These are phyloP conservation scores for Gloeophyllum trabeum DNA, from an alignment of 768 basidiomycete genomes.

Conservation along the genomic window DNA sequence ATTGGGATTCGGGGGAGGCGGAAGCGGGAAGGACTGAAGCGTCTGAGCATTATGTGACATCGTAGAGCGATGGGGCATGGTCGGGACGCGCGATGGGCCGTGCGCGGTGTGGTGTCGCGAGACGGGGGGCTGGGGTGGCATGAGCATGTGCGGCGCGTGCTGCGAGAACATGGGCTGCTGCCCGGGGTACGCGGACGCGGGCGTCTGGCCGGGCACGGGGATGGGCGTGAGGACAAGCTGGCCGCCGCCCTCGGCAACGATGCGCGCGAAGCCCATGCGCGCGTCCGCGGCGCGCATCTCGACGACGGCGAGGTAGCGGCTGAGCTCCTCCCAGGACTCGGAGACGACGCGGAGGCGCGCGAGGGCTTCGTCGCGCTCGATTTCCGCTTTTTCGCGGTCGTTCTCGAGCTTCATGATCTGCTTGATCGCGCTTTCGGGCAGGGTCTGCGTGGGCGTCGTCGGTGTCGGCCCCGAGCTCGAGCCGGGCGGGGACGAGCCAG, in stretches of 20 bases:
- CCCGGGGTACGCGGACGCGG: neutral
- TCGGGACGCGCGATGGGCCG: constrained; percentile 10
- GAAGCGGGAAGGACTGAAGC: constrained; percentile 24
- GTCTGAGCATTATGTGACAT: constrained; percentile 10
- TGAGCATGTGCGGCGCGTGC: neutral
- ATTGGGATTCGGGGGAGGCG: constrained; percentile 24
- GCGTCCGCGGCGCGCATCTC: constrained; percentile 39
- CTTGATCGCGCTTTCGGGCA: constrained; percentile 22
- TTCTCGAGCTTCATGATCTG: constrained; percentile 35
- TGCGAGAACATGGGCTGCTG: no score
- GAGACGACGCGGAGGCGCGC: constrained; percentile 19
- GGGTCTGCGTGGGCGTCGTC: constrained; percentile 7
- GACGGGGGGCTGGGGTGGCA: constrained; percentile 1
- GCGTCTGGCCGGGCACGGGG: constrained; percentile 16
- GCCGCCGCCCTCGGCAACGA: constrained; percentile 33
- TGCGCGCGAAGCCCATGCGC: constrained; percentile 31
- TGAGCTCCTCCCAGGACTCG: constrained; percentile 34
- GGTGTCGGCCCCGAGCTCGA: constrained; percentile 2
- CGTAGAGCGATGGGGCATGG: constrained; percentile 11
- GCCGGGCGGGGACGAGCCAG: constrained; percentile 1
- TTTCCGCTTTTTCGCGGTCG: constrained; percentile 37
- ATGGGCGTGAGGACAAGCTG: constrained; percentile 26
- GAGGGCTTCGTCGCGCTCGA: constrained; percentile 43
- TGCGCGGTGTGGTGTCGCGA: constrained; percentile 1
- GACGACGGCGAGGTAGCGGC: constrained; percentile 31